These are phyloP conservation scores for Leccinellum rugosiceps DNA, from an alignment of 768 basidiomycete genomes.

Conservation along the genomic window DNA sequence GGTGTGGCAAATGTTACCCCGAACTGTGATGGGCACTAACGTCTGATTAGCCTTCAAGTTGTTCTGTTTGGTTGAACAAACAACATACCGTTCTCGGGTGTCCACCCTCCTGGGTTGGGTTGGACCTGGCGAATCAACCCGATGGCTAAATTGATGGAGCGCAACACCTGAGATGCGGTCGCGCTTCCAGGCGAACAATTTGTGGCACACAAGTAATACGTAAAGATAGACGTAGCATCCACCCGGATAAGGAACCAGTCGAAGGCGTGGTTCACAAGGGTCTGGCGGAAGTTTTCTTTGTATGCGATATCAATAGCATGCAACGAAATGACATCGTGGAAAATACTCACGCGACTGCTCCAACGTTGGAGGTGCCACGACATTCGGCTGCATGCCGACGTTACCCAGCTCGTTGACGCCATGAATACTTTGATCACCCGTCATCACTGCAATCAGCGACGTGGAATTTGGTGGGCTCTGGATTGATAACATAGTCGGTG, in stretches of 20 bases:
- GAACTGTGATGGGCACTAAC: background rate
- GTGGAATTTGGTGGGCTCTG: too few relatives aligned
- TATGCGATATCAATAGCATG: background rate
- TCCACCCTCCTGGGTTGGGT: background rate
- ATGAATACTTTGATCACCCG: too few relatives aligned
- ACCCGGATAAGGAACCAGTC: background rate
- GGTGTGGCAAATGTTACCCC: background rate
- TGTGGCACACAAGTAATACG: background rate
- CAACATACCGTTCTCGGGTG: background rate
- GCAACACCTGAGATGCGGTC: background rate
- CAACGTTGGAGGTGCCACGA: background rate
- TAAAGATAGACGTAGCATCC: background rate
- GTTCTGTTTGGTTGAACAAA: background rate
- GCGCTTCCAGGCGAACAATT: background rate
- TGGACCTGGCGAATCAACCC: background rate
- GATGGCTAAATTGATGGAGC: background rate
- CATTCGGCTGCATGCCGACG: too few relatives aligned
- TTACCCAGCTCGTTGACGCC: too few relatives aligned
- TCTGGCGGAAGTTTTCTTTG: background rate
- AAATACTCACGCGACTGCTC: background rate
- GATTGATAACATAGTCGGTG: too few relatives aligned
- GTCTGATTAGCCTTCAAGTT: background rate
- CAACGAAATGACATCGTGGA: background rate
- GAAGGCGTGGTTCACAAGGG: background rate
- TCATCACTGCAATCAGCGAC: too few relatives aligned